Percentiles rank a stretch among this genome's conserved stretches.
These are phyloP conservation scores for Malassezia equina DNA, from an alignment of 1,284 basidiomycete genomes.

Conservation along the genomic window DNA sequence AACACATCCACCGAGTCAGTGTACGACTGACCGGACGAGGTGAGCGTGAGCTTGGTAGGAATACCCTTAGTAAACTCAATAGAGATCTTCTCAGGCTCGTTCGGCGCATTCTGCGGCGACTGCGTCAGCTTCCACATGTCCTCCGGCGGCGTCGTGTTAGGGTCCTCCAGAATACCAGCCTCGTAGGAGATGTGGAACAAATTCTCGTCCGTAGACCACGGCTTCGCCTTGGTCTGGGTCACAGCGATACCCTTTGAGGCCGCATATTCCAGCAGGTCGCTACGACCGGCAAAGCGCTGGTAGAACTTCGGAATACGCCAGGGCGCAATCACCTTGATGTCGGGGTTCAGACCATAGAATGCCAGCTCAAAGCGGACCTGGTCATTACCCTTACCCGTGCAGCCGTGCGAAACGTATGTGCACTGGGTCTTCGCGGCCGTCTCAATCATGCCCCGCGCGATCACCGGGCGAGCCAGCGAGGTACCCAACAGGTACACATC, in stretches of 20 bases:
- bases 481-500: conserved; percentile 97
- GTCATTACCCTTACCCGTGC: conserved; percentile 98
- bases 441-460: conserved; percentile 96
- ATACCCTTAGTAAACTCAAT: conserved; percentile 66
- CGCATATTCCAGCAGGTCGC: conserved; percentile 82
- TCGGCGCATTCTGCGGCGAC: conserved; percentile 71
- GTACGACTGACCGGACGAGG: conserved; percentile 39
- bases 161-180: conserved; percentile 95
- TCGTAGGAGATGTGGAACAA: conserved; percentile 99
- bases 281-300: conserved; percentile 88
- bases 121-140: conserved; percentile 99
- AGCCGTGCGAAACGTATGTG: conserved; percentile 84
- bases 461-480: conserved; percentile 92
- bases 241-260: conserved; percentile 83
- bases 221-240: conserved; percentile 87
- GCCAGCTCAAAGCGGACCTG: conserved; percentile 99
- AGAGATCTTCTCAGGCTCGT: conserved; percentile 64
- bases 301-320: conserved; percentile 98
- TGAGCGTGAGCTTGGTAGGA: conserved; percentile 49
- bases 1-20: conserved; percentile 95
- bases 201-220: conserved; percentile 95
- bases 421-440: conserved; percentile 66
- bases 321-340: conserved; percentile 96
- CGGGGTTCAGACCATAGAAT: conserved; percentile 95
- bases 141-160: conserved; percentile 81